A percentile compares a stretch with the other conserved stretches of the same genome.
Conservation (phyloP, 2,329 filamentous ascomycete genomes). For the Hypomyces perniciosus region DNA sequence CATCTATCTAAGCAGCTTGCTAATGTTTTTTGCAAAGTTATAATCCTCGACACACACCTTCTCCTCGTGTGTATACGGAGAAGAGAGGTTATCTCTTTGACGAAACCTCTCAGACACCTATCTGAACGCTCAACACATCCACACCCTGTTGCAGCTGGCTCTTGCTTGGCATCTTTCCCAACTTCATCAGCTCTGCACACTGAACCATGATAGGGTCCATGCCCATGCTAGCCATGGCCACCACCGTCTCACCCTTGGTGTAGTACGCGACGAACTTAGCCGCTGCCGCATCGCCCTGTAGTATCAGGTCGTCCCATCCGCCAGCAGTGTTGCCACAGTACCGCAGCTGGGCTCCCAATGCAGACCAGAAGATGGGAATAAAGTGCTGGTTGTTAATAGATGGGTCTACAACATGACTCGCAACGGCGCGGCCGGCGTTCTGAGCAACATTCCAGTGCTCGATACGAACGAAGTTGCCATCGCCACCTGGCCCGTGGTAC, state of each 20-base stretch:
- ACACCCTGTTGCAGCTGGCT: slow-evolving; percentile 61
- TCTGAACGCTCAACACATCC: slow-evolving; percentile 27
- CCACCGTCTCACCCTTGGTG: slow-evolving; percentile 74
- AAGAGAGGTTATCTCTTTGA: too few species aligned
- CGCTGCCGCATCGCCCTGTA: slow-evolving; percentile 71
- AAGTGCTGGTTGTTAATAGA: slow-evolving; percentile 58
- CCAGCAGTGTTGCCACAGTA: slow-evolving; percentile 81
- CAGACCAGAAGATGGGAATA: slow-evolving; percentile 96
- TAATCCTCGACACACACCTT: too few species aligned
- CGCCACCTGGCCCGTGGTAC: slow-evolving; percentile 82
- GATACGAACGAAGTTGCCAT: slow-evolving; percentile 69
- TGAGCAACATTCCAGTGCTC: slow-evolving; percentile 99
- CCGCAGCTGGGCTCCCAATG: slow-evolving; percentile 78
- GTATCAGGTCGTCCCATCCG: slow-evolving; percentile 79
- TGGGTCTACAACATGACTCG: slow-evolving; percentile 66
- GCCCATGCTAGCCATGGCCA: slow-evolving; percentile 87
- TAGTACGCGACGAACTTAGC: slow-evolving; percentile 88
- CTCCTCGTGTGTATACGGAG: too few species aligned
- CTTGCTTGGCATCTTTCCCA: slow-evolving; percentile 78
- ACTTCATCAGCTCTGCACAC: slow-evolving; percentile 76
- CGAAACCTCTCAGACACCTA: too few species aligned
- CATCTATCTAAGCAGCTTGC: too few species aligned
- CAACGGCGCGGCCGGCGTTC: slow-evolving; percentile 78
- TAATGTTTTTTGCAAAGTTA: too few species aligned
- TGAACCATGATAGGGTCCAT: slow-evolving; percentile 83